A percentile compares a stretch with the other conserved stretches of the same genome.
Evolutionary conservation across 2,329 filamentous ascomycete genomes (phyloP).

Genomic region (Blastomyces percursus): DNA sequence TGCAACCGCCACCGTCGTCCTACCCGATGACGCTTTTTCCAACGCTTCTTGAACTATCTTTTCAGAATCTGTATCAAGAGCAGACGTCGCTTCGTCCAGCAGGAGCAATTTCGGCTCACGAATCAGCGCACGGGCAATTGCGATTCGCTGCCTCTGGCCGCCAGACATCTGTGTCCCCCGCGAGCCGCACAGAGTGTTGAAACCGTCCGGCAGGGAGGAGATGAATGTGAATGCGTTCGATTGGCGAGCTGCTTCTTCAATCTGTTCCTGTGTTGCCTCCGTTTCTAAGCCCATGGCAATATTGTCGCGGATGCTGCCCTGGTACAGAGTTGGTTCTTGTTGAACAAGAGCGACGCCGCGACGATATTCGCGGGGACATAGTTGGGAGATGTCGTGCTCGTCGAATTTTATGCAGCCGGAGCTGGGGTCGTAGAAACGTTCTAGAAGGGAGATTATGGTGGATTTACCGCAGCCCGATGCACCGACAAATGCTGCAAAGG

Average conservation of each 20-base stretch:
- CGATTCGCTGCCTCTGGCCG: constrained; percentile 35
- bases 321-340: constrained; percentile 63
- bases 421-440: constrained; percentile 58
- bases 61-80: constrained; percentile 31
- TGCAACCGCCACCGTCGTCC: constrained; percentile 81
- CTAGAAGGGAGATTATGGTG: constrained; percentile 52
- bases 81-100: constrained; percentile 36
- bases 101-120: constrained; percentile 31
- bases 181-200: constrained; percentile 26
- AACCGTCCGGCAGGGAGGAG: constrained; percentile 28
- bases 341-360: constrained; percentile 57
- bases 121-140: constrained; percentile 34
- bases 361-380: constrained; percentile 54
- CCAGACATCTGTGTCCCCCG: constrained; percentile 29
- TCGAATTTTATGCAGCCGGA: constrained; percentile 52
- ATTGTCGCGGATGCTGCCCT: constrained; percentile 59
- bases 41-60: constrained; percentile 24
- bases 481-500: constrained; percentile 47
- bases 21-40: constrained; percentile 50
- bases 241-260: constrained; percentile 26
- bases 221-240: constrained; percentile 32
- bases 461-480: constrained; percentile 53
- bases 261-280: constrained; percentile 21
- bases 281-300: constrained; percentile 46
- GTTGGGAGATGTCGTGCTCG: constrained; percentile 45